Base-by-base conservation (phyloP, 305 asterid species). In the Solanum aculeatissimum region DNA sequence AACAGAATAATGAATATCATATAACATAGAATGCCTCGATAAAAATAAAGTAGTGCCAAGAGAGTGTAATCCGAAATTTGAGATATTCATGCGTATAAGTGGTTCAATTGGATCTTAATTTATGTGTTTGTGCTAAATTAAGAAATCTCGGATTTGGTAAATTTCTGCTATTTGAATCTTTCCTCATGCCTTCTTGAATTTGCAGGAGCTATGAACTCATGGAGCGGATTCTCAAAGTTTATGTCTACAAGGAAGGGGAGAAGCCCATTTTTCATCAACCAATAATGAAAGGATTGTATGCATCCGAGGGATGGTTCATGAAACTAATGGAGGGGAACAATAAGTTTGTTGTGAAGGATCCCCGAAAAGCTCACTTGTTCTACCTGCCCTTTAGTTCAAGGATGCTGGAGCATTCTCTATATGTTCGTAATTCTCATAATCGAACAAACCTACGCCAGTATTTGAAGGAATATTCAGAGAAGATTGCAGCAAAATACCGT, bases 261-360 rank as follows among this genome's bases (percentile, higher is more conserved):
- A 94, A 92, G 84, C 99, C 99, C 23, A 92, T 95, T 83, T 95
- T 95, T 89, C 99, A 95, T 89, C 95, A 90, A 84, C 99, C 99
- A 11, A 88, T 91, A 77, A 92, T 94, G 58, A 95, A 94, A 85
- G 99, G 99, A 83, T 70, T 95, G 49, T 95, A 95, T 86, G 98
- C 99, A 54, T 94, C 99, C 4, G 98, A 95, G 89, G 99, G 99
- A 85, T 95, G 99, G 99, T 95, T 95, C 86, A 95, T 95, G 97
- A 95, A 95, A 85, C 92, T 94, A 84, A 94, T 95, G 98, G 98
- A 92, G 90, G 93, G 93, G 43, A 93, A 91, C 75, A 94, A 87
- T 80, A 92, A 68, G 42, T 95, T 91, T 58, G 84, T 87, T 21
- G 97, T 94, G 74, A 95, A 92, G 86, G 97, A 93, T 91, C 96